These are phyloP conservation scores for Komagataea norvegica DNA, from an alignment of 1,139 yeast species.

Conservation along the genomic window DNA sequence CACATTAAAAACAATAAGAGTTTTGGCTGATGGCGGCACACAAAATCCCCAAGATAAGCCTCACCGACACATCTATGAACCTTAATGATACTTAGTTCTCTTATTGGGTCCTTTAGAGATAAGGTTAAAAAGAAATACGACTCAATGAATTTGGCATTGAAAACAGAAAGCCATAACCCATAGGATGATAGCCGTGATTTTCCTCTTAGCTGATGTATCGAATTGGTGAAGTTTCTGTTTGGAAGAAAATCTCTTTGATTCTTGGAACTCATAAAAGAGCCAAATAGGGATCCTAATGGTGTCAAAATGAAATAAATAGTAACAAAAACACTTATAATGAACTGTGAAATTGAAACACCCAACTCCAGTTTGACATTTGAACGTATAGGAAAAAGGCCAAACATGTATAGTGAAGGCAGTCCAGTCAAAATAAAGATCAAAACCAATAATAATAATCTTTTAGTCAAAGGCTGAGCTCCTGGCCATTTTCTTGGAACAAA, in stretches of 20 bases:
- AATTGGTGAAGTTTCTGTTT: conserved; percentile 40
- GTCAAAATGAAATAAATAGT: conserved; percentile 42
- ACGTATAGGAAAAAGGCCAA: conserved; percentile 30
- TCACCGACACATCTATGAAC: conserved; percentile 52
- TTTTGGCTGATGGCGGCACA: conserved; percentile 57
- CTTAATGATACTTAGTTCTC: conserved; percentile 38
- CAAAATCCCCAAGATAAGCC: conserved; percentile 46
- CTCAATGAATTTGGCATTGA: conserved; percentile 58
- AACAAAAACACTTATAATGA: conserved; percentile 38
- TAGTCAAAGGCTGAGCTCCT: conserved; percentile 44
- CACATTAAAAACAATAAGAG: conserved; percentile 60
- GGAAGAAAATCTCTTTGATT: conserved; percentile 30
- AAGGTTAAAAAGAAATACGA: conserved; percentile 65
- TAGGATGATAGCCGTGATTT: conserved; percentile 64
- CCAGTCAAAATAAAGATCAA: conserved; percentile 32
- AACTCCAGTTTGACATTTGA: conserved; percentile 36
- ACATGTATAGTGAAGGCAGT: conserved; percentile 41
- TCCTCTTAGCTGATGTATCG: conserved; percentile 50
- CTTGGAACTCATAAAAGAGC: conserved; percentile 24
- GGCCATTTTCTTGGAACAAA: conserved; percentile 55
- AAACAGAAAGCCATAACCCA: conserved; percentile 58
- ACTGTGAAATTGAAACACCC: conserved; percentile 40
- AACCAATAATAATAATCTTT: conserved; percentile 34
- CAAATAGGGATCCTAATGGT: conserved; percentile 45
- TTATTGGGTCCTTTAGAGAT: conserved; percentile 65